Percentiles rank a stretch among this genome's conserved stretches.
These are phyloP conservation scores for Aspergillus steynii DNA, from an alignment of 495 filamentous ascomycete genomes.

Conservation along the genomic window DNA sequence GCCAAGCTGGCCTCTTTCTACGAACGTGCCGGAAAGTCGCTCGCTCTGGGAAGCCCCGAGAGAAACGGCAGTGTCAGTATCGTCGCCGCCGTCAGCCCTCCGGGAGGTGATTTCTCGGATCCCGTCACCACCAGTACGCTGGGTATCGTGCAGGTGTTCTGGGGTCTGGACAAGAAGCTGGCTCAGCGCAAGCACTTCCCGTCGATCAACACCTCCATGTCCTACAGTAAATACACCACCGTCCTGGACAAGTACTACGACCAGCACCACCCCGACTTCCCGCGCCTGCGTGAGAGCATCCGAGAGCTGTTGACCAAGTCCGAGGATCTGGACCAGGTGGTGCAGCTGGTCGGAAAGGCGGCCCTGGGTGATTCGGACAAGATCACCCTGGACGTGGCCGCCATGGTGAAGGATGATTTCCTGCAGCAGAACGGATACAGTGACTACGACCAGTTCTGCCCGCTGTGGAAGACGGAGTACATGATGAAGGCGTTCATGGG, in stretches of 20 bases:
- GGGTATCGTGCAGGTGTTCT: slow-evolving; percentile 98
- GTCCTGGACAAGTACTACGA: slow-evolving; percentile 90
- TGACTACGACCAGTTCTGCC: slow-evolving; percentile 98
- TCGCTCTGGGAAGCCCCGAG: slow-evolving; percentile 82
- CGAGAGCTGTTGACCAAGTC: slow-evolving; percentile 90
- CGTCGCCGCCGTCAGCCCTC: slow-evolving; percentile 94
- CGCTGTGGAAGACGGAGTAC: slow-evolving; percentile 98
- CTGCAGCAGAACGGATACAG: slow-evolving; percentile 99
- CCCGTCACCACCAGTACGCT: slow-evolving; percentile 94
- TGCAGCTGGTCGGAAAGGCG: slow-evolving; percentile 97
- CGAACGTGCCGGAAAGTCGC: slow-evolving; percentile 90
- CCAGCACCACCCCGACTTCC: slow-evolving; percentile 91
- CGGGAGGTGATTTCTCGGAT: slow-evolving; percentile 98
- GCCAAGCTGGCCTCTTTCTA: slow-evolving; percentile 99
- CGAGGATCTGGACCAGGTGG: slow-evolving; percentile 97
- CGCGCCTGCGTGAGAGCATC: slow-evolving; percentile 86
- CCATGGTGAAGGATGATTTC: slow-evolving; percentile 96
- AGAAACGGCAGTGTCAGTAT: slow-evolving; percentile 92
- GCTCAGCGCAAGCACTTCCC: slow-evolving; percentile 99
- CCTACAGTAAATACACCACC: slow-evolving; percentile 94
- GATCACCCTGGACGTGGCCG: slow-evolving; percentile 93
- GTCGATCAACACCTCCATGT: slow-evolving; percentile 92
- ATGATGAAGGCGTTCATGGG: slow-evolving; percentile 99
- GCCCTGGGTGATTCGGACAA: slow-evolving; percentile 96
- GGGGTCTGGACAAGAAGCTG: slow-evolving; percentile 99